These are phyloP conservation scores for Paratinospora sagittata DNA, from an alignment of 164 flowering plant genomes.

Conservation along the genomic window DNA sequence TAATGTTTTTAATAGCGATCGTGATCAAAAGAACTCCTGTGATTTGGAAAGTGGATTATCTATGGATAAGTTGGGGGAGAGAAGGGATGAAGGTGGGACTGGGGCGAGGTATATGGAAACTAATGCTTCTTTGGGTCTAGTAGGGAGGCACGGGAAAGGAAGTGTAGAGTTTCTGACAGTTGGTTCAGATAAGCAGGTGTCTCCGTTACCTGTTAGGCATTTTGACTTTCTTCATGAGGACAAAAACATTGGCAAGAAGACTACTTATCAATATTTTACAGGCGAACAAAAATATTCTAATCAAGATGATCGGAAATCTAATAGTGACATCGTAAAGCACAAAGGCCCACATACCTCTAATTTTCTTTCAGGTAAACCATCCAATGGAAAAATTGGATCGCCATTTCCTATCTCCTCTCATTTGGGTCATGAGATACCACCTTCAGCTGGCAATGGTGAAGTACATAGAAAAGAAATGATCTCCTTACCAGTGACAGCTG, in stretches of 20 bases:
- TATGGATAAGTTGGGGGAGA: slow-evolving; percentile 13
- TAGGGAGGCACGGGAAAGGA: slow-evolving; percentile 22
- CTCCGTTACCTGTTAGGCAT: slow-evolving; percentile 80
- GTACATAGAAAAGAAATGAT: slow-evolving; percentile 14
- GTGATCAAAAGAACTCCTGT: slow-evolving; percentile 11
- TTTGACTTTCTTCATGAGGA: slow-evolving; percentile 75
- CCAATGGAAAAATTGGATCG: slow-evolving; percentile 14
- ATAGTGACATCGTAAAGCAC: slow-evolving; percentile 18
- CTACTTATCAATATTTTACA: slow-evolving; percentile 5
- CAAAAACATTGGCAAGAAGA: slow-evolving; percentile 28
- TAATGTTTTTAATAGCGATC: slow-evolving; percentile 15
- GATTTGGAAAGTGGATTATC: slow-evolving; percentile 14
- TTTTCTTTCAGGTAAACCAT: slow-evolving; percentile 5
- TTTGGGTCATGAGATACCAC: slow-evolving; percentile 5
- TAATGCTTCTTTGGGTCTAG: slow-evolving; percentile 19
- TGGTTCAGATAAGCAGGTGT: slow-evolving; percentile 34
- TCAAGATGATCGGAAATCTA: slow-evolving; percentile 14
- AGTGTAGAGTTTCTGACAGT: not conserved
- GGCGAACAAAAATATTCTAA: slow-evolving; percentile 12
- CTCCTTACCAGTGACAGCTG: slow-evolving; percentile 9
- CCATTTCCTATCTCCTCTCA: slow-evolving; percentile 8
- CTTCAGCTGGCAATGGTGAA: slow-evolving; percentile 15
- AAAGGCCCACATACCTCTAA: slow-evolving; percentile 11
- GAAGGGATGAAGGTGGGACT: slow-evolving; percentile 19
- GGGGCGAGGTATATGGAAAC: slow-evolving; percentile 15